A percentile compares a stretch with the other conserved stretches of the same genome.
phyloP scores from a whole-genome alignment of 352 stramenopile genomes.

The Phytopythium vexans region DNA sequence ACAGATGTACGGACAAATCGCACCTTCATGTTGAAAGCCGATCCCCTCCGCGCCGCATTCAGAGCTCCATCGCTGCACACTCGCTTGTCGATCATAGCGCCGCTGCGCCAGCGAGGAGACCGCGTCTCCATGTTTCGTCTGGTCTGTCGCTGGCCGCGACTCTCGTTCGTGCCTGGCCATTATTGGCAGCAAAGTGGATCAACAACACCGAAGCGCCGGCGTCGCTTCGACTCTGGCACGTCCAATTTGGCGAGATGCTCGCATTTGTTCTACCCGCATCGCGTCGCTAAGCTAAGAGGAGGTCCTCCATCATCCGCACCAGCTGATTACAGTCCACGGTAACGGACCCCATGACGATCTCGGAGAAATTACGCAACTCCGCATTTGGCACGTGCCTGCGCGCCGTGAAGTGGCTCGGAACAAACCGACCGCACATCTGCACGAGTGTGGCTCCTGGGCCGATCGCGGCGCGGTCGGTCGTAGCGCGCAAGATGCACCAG shows the following conservation, averaged over 20 bases:
- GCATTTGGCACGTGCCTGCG: conserved; percentile 1
- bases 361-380: conserved; percentile 13
- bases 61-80: conserved; percentile 22
- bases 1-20: neutral
- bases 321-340: conserved; percentile 21
- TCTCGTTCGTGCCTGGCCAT: neutral
- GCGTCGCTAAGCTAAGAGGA: conserved; percentile 10
- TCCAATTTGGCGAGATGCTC: too few relatives aligned
- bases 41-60: conserved; percentile 19
- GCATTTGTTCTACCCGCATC: neutral
- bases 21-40: conserved; percentile 25
- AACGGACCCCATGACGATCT: conserved; percentile 19
- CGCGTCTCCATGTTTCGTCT: conserved; percentile 1
- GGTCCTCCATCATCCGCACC: conserved; percentile 17
- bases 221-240: too few relatives aligned
- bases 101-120: conserved; percentile 12
- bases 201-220: too few relatives aligned
- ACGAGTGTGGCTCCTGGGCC: conserved; percentile 10
- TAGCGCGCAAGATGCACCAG: conserved; percentile 32
- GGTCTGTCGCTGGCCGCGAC: neutral
- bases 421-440: conserved; percentile 16
- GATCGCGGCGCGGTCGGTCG: conserved; percentile 6
- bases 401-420: conserved; percentile 17
- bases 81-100: conserved; percentile 9
- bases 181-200: too few relatives aligned